Percentiles rank a stretch among this genome's conserved stretches.
phyloP scores from a whole-genome alignment of 345 rosid genomes.

The Raphanus raphanistrum region DNA sequence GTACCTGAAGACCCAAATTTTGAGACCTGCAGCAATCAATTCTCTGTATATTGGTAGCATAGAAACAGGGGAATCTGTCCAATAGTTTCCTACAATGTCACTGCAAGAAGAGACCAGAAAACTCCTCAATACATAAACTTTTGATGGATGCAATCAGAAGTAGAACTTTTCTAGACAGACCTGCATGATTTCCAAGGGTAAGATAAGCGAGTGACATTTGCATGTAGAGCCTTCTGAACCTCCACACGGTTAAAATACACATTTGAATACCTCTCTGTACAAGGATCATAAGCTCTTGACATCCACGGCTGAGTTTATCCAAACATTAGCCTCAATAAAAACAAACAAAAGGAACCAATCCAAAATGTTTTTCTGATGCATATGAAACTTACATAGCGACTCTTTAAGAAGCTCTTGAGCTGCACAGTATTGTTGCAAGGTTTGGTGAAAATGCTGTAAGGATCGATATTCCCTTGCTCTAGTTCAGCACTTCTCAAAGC shows the following conservation, averaged over 20 bases:
- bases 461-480: constrained; percentile 90
- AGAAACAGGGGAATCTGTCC: constrained; percentile 80
- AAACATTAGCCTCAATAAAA: neutral
- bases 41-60: constrained; percentile 72
- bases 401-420: constrained; percentile 55
- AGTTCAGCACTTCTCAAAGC: constrained; percentile 55
- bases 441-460: constrained; percentile 77
- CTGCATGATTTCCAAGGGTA: constrained; percentile 94
- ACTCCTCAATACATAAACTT: neutral
- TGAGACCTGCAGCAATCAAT: constrained; percentile 66
- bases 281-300: constrained; percentile 99
- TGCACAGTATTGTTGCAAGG: constrained; percentile 65
- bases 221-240: constrained; percentile 91
- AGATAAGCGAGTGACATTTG: constrained; percentile 67
- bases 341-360: neutral
- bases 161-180: constrained; percentile 44
- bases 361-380: constrained; percentile 34
- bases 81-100: constrained; percentile 55
- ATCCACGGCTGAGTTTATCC: constrained; percentile 75
- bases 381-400: constrained; percentile 76
- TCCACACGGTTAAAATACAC: constrained; percentile 74
- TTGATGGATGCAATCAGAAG: neutral
- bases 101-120: constrained; percentile 40
- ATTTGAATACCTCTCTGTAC: constrained; percentile 76
- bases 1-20: constrained; percentile 88